phyloP scores from a whole-genome alignment of 2,329 filamentous ascomycete genomes.

The Elsinoe australis region DNA sequence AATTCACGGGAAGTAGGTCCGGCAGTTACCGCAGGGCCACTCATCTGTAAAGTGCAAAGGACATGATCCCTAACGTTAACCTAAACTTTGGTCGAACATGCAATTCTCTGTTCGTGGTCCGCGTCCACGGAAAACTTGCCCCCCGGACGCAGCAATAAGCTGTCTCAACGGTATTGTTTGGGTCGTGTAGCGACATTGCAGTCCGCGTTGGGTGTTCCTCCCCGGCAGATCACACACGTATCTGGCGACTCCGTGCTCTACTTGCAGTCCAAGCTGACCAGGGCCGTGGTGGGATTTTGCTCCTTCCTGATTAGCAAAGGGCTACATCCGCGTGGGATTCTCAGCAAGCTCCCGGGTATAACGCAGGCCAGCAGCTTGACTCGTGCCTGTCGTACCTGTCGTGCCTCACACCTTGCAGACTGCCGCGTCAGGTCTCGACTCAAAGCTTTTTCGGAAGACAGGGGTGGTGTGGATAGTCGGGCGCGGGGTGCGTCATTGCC shows the following conservation, averaged over 20 bases:
- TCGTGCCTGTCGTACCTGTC: background rate
- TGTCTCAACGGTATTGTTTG: background rate
- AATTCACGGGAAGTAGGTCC: slow-evolving; percentile 13
- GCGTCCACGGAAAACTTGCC: too few species aligned
- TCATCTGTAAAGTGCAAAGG: background rate
- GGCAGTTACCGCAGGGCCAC: slow-evolving; percentile 13
- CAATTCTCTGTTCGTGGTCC: too few species aligned
- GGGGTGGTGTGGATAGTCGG: background rate
- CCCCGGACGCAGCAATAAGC: too few species aligned
- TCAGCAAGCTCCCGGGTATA: slow-evolving; percentile 1
- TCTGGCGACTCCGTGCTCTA: slow-evolving; percentile 1
- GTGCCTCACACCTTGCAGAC: background rate
- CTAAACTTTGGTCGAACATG: too few species aligned
- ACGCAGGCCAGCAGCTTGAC: slow-evolving; percentile 4
- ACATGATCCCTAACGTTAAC: background rate
- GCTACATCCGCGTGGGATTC: slow-evolving; percentile 14
- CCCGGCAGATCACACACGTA: slow-evolving; percentile 9
- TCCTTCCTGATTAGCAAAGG: too few species aligned
- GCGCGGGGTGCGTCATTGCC: slow-evolving; percentile 17
- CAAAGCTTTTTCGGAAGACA: background rate
- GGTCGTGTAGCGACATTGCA: slow-evolving; percentile 10
- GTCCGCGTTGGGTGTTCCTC: background rate
- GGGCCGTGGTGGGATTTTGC: background rate
- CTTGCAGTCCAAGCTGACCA: background rate
- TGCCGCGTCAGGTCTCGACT: slow-evolving; percentile 1